Conservation (phyloP, 805 yeast genomes). For the Komagataella ulmi region DNA sequence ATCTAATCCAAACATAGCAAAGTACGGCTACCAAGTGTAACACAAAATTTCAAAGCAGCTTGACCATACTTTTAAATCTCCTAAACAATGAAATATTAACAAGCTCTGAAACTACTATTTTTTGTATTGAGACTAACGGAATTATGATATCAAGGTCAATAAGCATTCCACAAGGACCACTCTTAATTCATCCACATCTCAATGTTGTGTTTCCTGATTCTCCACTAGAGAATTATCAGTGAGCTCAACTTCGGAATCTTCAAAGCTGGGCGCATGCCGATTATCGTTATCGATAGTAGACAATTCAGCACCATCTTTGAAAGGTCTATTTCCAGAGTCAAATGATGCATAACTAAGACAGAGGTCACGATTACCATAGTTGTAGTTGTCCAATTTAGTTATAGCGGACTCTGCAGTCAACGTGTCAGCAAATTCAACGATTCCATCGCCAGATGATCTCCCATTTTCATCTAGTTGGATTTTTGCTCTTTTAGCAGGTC, state of each 20-base stretch:
- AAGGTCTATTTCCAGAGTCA: neutral
- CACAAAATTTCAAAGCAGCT: too few relatives aligned
- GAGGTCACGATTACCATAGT: conserved; percentile 72
- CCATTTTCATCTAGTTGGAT: conserved; percentile 50
- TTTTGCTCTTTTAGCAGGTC: conserved; percentile 65
- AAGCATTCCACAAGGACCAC: too few relatives aligned
- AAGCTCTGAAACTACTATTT: too few relatives aligned
- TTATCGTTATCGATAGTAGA: neutral
- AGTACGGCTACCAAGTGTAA: too few relatives aligned
- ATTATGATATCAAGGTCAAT: too few relatives aligned
- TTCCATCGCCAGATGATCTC: conserved; percentile 74
- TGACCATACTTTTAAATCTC: too few relatives aligned
- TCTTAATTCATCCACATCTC: too few relatives aligned
- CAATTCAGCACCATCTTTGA: neutral
- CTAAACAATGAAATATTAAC: too few relatives aligned
- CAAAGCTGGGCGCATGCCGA: neutral
- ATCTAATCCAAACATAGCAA: too few relatives aligned
- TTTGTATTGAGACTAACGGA: too few relatives aligned
- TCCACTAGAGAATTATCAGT: too few relatives aligned
- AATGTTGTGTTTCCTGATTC: too few relatives aligned
- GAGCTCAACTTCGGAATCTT: neutral
- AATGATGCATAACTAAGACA: conserved; percentile 48
- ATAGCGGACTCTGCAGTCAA: conserved; percentile 68
- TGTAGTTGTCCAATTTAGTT: conserved; percentile 61
- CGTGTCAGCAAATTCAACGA: conserved; percentile 56